Base-by-base conservation (phyloP, 148 eudicot species). In the Bassia scoparia region DNA sequence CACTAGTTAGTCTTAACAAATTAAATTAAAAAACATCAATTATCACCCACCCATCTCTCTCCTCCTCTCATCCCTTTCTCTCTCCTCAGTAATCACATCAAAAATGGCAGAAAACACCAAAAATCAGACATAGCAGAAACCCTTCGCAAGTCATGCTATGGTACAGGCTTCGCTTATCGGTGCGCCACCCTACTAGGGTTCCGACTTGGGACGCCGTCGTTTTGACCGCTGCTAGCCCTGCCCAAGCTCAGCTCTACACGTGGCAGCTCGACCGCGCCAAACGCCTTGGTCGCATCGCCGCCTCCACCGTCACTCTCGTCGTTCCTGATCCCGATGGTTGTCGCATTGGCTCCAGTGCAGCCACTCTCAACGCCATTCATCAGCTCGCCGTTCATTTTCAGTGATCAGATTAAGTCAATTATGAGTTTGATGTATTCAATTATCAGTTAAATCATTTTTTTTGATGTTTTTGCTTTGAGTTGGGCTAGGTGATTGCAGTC, bases 191-290 rank as follows among this genome's bases (percentile, higher is more conserved):
- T 0, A 21, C 81, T 69, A 81, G 99, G 85, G 94, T 96, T 37
- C 97, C 90, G 16, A 92, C 99, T 0, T 96, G 99, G 99, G 99
- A 96, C 81, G 97, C 97, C 46, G 76, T 96, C 54, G 86, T 96
- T 0, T 83, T 96, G 68, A 96, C 99, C 10, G 99, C 99, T 0
- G 96, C 99, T 0, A 87, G 92, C 48, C 99, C 99, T 33, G 86
- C 92, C 72, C 99, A 96, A 72, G 94, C 99, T 29, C 72, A 83
- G 77, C 90, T 96, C 6, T 92, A 92, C 80, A 76, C 84, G 0
- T 92, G 92, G 97, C 99, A 96, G 82, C 96, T 96, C 64, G 50
- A 33, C 21, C 86, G 96, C 21, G 97, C 99, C 66, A 87, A 88
- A 82, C 85, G 96, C 2, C 77, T 87, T 31, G 92, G 94, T 30